Conservation (phyloP, 306 rosid genomes). For the Ochetophila trinervis region DNA sequence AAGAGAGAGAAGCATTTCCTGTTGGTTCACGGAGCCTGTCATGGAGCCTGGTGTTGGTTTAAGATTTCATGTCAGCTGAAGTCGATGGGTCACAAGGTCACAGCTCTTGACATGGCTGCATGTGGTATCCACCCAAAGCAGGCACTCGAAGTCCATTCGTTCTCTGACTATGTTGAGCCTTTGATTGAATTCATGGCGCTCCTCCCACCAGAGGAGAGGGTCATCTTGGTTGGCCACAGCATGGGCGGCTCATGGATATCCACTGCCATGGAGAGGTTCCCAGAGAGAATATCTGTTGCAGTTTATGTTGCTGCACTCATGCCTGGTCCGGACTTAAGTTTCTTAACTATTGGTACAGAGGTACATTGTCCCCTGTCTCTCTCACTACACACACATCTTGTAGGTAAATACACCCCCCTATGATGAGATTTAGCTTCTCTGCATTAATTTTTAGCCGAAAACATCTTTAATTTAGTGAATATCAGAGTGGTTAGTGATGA, state of each 20-base stretch:
- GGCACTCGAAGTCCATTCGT: conserved; percentile 26
- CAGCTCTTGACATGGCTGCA: conserved; percentile 52
- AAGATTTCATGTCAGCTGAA: conserved; percentile 34
- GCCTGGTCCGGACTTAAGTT: conserved; percentile 10
- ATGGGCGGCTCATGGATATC: conserved; percentile 43
- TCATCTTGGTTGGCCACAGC: conserved; percentile 60
- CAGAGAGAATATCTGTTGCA: conserved; percentile 41
- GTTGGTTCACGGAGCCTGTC: conserved; percentile 53
- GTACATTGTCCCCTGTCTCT: not conserved
- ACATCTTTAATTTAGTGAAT: no score
- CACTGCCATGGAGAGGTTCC: conserved; percentile 59
- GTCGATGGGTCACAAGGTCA: conserved; percentile 43
- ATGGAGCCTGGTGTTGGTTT: conserved; percentile 74
- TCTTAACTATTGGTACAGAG: not conserved
- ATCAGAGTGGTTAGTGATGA: not conserved
- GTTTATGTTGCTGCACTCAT: conserved; percentile 28
- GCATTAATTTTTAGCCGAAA: no score
- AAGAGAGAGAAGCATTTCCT: conserved; percentile 25
- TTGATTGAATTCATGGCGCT: conserved; percentile 35
- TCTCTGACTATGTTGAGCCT: conserved; percentile 42
- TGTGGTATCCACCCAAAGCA: conserved; percentile 45
- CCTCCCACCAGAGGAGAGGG: conserved; percentile 34
- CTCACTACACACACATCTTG: not conserved
- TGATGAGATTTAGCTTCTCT: no score
- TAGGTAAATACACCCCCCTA: no score